A percentile compares a stretch with the other conserved stretches of the same genome.
These are phyloP conservation scores for Globisporangium paroecandrum DNA, from an alignment of 352 stramenopile species.

Conservation along the genomic window DNA sequence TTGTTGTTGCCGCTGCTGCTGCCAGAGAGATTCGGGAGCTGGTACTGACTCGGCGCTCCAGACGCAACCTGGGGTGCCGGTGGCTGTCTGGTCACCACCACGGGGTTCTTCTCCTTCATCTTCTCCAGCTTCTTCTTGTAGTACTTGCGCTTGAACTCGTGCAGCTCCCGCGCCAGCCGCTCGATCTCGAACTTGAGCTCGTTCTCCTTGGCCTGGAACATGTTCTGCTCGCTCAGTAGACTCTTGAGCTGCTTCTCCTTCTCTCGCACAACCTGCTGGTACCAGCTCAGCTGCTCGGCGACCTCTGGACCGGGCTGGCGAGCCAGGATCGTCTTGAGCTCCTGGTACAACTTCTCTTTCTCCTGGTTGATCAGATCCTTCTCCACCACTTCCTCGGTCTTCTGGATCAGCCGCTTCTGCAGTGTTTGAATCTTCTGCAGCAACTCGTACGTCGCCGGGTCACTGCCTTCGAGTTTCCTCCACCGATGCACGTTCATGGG, in stretches of 20 bases:
- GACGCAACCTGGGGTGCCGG: neutral
- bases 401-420: constrained; percentile 93
- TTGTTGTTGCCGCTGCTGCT: constrained; percentile 23
- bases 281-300: constrained; percentile 93
- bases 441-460: constrained; percentile 94
- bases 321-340: constrained; percentile 92
- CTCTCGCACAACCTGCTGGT: constrained; percentile 94
- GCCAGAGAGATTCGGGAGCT: constrained; percentile 33
- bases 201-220: constrained; percentile 93
- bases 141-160: constrained; percentile 95
- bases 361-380: constrained; percentile 94
- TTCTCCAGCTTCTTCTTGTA: constrained; percentile 93
- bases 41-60: constrained; percentile 16
- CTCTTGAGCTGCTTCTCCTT: constrained; percentile 97
- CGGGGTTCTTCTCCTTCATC: constrained; percentile 59
- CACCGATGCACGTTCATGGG: constrained; percentile 97
- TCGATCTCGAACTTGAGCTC: constrained; percentile 96
- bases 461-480: constrained; percentile 95
- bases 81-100: constrained; percentile 28
- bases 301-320: constrained; percentile 93
- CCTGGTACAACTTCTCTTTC: constrained; percentile 94
- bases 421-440: constrained; percentile 97
- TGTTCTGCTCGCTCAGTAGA: constrained; percentile 96
- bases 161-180: constrained; percentile 86
- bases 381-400: constrained; percentile 94